These are phyloP conservation scores for Paxillus involutus DNA, from an alignment of 768 basidiomycete species.

Conservation along the genomic window DNA sequence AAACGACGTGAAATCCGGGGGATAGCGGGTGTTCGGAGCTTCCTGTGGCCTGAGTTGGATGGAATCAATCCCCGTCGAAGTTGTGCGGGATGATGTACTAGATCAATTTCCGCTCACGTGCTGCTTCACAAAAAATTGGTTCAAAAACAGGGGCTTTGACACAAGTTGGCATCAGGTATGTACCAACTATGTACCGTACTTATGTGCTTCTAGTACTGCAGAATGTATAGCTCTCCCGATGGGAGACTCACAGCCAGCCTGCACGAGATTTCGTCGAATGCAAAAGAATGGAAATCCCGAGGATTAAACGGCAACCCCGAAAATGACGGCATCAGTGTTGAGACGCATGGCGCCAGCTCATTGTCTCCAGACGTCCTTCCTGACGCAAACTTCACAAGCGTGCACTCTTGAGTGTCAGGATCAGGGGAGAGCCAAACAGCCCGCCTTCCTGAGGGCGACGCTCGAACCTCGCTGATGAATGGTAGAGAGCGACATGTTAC, in stretches of 20 bases:
- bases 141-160: slow-evolving; percentile 18
- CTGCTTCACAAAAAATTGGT: slow-evolving; percentile 1
- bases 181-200: not conserved
- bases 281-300: slow-evolving; percentile 43
- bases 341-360: slow-evolving; percentile 4
- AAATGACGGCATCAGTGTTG: slow-evolving; percentile 43
- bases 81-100: slow-evolving; percentile 1
- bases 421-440: slow-evolving; percentile 16
- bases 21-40: slow-evolving; percentile 3
- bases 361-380: slow-evolving; percentile 10
- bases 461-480: slow-evolving; percentile 11
- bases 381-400: slow-evolving; percentile 52
- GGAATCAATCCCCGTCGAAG: not conserved
- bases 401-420: slow-evolving; percentile 36
- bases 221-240: slow-evolving; percentile 53
- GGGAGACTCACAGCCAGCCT: slow-evolving; percentile 49
- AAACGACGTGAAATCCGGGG: not conserved
- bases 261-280: slow-evolving; percentile 58
- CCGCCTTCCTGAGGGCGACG: slow-evolving; percentile 19
- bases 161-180: no score
- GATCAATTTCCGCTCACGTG: slow-evolving; percentile 25
- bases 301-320: slow-evolving; percentile 53
- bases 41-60: not conserved
- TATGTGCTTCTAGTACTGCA: slow-evolving; percentile 29
- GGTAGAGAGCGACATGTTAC: slow-evolving; percentile 13